Evolutionary conservation across 1,284 basidiomycete species (phyloP).

Genomic region (Boletus sp.): DNA sequence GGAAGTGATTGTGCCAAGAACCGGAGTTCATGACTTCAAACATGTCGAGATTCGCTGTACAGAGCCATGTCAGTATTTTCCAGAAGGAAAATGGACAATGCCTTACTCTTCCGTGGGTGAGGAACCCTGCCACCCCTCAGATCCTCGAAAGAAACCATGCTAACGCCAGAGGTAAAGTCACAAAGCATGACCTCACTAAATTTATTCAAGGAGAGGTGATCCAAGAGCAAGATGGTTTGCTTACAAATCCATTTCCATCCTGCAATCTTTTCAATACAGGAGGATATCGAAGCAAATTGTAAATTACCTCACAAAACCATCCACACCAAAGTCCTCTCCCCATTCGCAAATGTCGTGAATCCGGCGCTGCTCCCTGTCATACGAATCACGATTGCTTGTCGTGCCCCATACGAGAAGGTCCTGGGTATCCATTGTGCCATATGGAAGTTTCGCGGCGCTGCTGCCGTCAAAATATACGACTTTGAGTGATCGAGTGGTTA

Average conservation of each 20-base stretch:
- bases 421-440: constrained; percentile 41
- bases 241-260: constrained; percentile 51
- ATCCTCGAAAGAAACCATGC: constrained; percentile 34
- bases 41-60: background rate
- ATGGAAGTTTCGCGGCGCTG: constrained; percentile 35
- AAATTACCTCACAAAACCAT: constrained; percentile 38
- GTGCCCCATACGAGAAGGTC: constrained; percentile 40
- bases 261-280: constrained; percentile 12
- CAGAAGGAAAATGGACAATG: background rate
- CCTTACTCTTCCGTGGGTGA: constrained; percentile 13
- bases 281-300: background rate
- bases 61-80: background rate
- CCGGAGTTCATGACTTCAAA: constrained; percentile 27
- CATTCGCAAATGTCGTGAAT: constrained; percentile 36
- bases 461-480: constrained; percentile 46
- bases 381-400: constrained; percentile 10
- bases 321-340: constrained; percentile 35
- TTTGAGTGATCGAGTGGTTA: constrained; percentile 35
- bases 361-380: constrained; percentile 28
- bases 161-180: constrained; percentile 41
- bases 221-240: constrained; percentile 9
- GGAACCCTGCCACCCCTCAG: too few relatives aligned
- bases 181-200: constrained; percentile 52
- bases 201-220: background rate
- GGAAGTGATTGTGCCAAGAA: constrained; percentile 35